Evolutionary conservation across 768 basidiomycete species (phyloP), one percentile per base, ranked within the genome.

Genomic region (Neoboletus brunneissimus): DNA sequence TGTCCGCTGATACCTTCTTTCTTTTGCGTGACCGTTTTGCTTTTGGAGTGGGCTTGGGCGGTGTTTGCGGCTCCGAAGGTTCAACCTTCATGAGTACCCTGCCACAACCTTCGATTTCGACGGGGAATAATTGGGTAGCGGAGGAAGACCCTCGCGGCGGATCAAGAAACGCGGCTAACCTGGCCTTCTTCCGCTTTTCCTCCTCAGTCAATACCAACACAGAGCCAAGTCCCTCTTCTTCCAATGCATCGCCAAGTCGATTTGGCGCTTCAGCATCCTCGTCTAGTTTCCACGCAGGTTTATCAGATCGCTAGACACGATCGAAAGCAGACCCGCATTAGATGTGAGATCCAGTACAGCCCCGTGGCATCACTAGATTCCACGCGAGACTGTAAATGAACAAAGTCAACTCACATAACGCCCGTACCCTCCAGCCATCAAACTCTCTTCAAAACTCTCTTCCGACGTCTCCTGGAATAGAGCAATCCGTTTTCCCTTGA

Each of bases 391-490:
- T 32, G 45, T 31, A 27, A 16, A 51, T 54, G 35, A 32, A 35
- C 22, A 27, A 34, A 16, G 23, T 23, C n/a, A 46, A 74, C 84
- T 71, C 68, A 86, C 89, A 69, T 90, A 91, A 58, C 80, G 80
- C 1, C 85, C 87, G 69, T 91, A 91, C 9, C 89, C 89, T 31
- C 88, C 88, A 20, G 88, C 88, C 82, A 90, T 88, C 41, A 91
- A 69, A 62, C 88, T 88, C 72, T 91, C 89, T 64, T 91, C 89
- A 62, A 91, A 91, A 64, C 88, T 91, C 71, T 89, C 88, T 45
- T 89, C 88, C 5, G 86, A 87, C 0, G 88, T 90, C 72, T 89
- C 88, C 68, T 89, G 88, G 69, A 91, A 91, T 40, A 92, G 70
- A 60, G 83, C 85, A 35, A 91, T 74, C 49, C 88, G 77, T 54